These are phyloP conservation scores for Endocarpon pusillum DNA, from an alignment of 495 filamentous ascomycete species.

Conservation along the genomic window DNA sequence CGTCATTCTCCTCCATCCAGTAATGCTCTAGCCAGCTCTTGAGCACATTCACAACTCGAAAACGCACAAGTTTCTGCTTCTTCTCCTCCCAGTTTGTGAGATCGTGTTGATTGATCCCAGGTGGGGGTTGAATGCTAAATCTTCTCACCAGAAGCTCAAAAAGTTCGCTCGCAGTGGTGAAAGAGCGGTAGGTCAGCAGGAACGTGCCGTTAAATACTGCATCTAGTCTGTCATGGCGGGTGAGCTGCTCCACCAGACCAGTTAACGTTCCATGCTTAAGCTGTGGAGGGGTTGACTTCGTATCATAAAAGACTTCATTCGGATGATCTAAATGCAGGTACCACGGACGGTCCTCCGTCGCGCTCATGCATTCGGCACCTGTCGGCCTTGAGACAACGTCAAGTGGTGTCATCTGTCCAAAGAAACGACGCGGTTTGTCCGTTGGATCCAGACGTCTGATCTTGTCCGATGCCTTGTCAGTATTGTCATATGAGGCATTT, in stretches of 20 bases:
- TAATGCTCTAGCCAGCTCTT: conserved; percentile 97
- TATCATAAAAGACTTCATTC: conserved; percentile 76
- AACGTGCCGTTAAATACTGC: conserved; percentile 96
- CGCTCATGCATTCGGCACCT: conserved; percentile 27
- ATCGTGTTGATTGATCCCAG: conserved; percentile 54
- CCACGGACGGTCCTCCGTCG: conserved; percentile 59
- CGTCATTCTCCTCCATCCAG: conserved; percentile 91
- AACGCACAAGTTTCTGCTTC: conserved; percentile 89
- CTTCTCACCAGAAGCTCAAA: conserved; percentile 84
- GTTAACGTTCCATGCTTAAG: conserved; percentile 79
- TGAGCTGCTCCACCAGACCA: conserved; percentile 89
- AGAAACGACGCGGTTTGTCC: conserved; percentile 74
- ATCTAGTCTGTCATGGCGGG: conserved; percentile 87
- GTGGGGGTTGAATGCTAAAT: conserved; percentile 86
- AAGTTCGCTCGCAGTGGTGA: conserved; percentile 75
- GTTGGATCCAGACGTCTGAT: conserved; percentile 44
- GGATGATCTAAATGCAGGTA: conserved; percentile 82
- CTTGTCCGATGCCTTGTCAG: conserved; percentile 38
- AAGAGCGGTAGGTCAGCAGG: conserved; percentile 89
- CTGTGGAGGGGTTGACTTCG: conserved; percentile 49
- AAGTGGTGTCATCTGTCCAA: conserved; percentile 70
- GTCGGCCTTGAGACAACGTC: conserved; percentile 28
- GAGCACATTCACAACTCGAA: conserved; percentile 90
- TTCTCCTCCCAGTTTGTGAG: conserved; percentile 78
- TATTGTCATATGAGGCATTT: conserved; percentile 49